Evolutionary conservation across 2,329 filamentous ascomycete genomes (phyloP), one percentile per base, ranked within the genome.

Genomic region (Myriosclerotinia curreyana): DNA sequence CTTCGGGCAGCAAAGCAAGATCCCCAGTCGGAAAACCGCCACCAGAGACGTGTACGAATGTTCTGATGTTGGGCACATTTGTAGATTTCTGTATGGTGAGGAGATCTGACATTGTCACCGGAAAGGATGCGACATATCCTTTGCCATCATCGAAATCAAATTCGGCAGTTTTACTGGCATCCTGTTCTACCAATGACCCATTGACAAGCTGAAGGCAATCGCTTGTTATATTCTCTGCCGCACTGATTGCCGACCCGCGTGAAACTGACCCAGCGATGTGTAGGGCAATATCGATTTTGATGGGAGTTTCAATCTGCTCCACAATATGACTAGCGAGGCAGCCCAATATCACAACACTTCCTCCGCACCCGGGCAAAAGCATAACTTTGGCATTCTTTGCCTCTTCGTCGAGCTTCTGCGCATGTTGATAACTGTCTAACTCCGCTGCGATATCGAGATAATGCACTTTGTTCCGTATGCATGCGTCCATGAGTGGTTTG

Each of bases 401-500:
- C 17, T 50, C 48, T 50, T 50, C 48, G 48, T 50, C 48, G 48
- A 22, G 48, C 20, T 50, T n/a, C n/a, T 50, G n/a, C 28, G 48
- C 48, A 14, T 22, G n/a, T 14, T 50, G 48, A 14, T 50, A 50
- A 28, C 48, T 50, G 48, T 11, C 28, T 28, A 50, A 22, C 48
- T 50, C 48, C 28, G n/a, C 48, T n/a, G 48, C 17, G 48, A 50
- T 50, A 50, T 50, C 48, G n/a, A 50, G 48, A 28, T 50, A 50
- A 14, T 50, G 48, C 20, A 50, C 48, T 12, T 28, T 28, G 28
- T 28, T 50, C 9, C 48, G 48, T 50, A 50, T 50, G 28, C 48
- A 50, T 12, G 48, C 20, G 3, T 28, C 15, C n/a, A 50, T 50
- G 28, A 50, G 48, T 12, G 48, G 48, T 7, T 22, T 28, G 48